Evolutionary conservation across 192 early-diverging fungal genomes (phyloP).

Genomic region (Coemansia sp.): DNA sequence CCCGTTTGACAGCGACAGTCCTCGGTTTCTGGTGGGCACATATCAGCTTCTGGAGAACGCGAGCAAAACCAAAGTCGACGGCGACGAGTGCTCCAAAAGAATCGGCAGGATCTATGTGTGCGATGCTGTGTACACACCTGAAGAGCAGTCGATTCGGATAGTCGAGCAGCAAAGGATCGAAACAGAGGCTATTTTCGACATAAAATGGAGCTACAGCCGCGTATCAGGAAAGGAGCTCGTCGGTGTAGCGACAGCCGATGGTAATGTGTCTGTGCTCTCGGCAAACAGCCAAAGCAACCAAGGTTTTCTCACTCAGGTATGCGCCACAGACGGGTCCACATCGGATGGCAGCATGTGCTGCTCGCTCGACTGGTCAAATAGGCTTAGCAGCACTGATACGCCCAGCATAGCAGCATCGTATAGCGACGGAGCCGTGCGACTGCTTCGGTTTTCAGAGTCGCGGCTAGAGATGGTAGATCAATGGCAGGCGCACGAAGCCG

Average conservation of each 20-base stretch:
- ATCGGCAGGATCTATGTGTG: constrained; percentile 70
- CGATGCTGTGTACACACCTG: constrained; percentile 25
- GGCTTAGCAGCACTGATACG: constrained; percentile 8
- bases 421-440: constrained; percentile 70
- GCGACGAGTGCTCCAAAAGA: constrained; percentile 45
- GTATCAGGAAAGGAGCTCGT: constrained; percentile 54
- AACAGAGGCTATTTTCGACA: constrained; percentile 67
- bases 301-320: constrained; percentile 26
- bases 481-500: constrained; percentile 86
- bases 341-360: constrained; percentile 67
- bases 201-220: constrained; percentile 67
- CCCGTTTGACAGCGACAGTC: constrained; percentile 54
- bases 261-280: constrained; percentile 57
- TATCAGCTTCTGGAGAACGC: constrained; percentile 60
- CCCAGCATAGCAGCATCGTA: constrained; percentile 66
- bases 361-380: constrained; percentile 89
- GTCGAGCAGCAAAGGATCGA: constrained; percentile 59
- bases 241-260: constrained; percentile 65
- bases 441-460: constrained; percentile 57
- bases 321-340: constrained; percentile 41
- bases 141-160: constrained; percentile 23
- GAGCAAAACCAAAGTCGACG: neutral
- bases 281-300: constrained; percentile 41
- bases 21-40: constrained; percentile 64
- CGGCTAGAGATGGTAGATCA: constrained; percentile 29